Base-by-base conservation (phyloP, 2,329 filamentous ascomycete genomes). In the Byssothecium circinans region DNA sequence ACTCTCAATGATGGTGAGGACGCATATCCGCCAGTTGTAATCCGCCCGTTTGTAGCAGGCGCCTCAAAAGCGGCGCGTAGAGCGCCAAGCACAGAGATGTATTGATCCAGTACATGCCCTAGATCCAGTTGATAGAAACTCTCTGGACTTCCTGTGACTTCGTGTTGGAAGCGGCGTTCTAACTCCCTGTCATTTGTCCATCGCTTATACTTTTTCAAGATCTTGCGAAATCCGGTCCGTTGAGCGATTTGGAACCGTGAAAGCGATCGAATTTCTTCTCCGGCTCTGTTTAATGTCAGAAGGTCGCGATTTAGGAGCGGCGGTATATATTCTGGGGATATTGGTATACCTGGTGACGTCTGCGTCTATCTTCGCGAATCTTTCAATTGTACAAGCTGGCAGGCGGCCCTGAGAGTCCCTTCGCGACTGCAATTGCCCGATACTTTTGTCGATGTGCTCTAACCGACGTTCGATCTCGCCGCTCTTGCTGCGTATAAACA, bases 151-250 rank as follows among this genome's bases (percentile, higher is more conserved):
- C 76, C 75, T 39, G 89, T 76, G 19, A 92, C 73, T 57, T 85
- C 81, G 23, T 85, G 79, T 51, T 81, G 83, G 70, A 94, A 88
- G 19, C 85, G 81, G 37, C 76, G 74, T 50, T 81, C 81, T 18
- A 94, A 75, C 0, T 80, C 78, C 5, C 77, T 77, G 18, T 88
- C 91, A 33, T 84, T 84, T 2, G 89, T 92, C 89, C 89, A 94
- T 79, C 91, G 91, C 79, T 86, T 76, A 72, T 94, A 92, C 67
- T 95, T 95, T 68, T 92, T 94, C 27, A 91, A 75, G 30, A 95
- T 85, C 72, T 95, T 95, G 45, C 83, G 81, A 60, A 95, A 91
- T 3, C 87, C 89, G 4, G 86, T 81, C 8, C 85, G 78, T 65
- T 95, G 89, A 2, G 87, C 86, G 49, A 81, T 79, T 53, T 86